phyloP scores from a whole-genome alignment of 192 early-diverging fungal species.

The Coemansia sp. region DNA sequence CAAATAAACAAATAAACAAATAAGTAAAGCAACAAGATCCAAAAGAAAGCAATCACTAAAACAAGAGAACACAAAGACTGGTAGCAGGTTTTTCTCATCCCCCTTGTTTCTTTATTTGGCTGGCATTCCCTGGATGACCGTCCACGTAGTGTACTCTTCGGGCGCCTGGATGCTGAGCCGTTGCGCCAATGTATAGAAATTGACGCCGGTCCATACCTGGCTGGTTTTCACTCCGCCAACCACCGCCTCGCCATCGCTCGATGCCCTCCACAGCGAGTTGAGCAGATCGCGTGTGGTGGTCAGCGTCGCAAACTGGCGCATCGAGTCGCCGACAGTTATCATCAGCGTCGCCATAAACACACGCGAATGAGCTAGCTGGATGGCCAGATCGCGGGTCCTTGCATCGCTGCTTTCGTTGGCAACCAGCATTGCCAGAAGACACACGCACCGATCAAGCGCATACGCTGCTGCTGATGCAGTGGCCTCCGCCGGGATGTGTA shows the following conservation, averaged over 20 bases:
- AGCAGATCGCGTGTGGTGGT: constrained; percentile 33
- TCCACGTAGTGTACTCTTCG: constrained; percentile 43
- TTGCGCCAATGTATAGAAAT: constrained; percentile 36
- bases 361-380: constrained; percentile 27
- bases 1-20: constrained; percentile 5
- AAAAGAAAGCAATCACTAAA: neutral
- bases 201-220: constrained; percentile 31
- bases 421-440: constrained; percentile 23
- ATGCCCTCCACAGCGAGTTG: constrained; percentile 23
- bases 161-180: constrained; percentile 27
- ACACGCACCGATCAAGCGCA: constrained; percentile 39
- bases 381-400: constrained; percentile 3
- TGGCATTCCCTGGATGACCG: constrained; percentile 13
- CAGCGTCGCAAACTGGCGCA: constrained; percentile 42
- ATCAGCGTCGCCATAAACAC: constrained; percentile 30
- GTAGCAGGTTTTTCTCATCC: neutral
- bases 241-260: constrained; percentile 13
- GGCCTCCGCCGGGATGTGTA: constrained; percentile 27
- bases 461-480: constrained; percentile 37
- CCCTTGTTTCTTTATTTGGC: no score
- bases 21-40: neutral
- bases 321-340: constrained; percentile 37
- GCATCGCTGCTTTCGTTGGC: neutral
- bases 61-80: constrained; percentile 7
- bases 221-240: constrained; percentile 5